Evolutionary conservation across 2,329 filamentous ascomycete genomes (phyloP), one percentile per base, ranked within the genome.

Genomic region (Calonectria henricotiae): DNA sequence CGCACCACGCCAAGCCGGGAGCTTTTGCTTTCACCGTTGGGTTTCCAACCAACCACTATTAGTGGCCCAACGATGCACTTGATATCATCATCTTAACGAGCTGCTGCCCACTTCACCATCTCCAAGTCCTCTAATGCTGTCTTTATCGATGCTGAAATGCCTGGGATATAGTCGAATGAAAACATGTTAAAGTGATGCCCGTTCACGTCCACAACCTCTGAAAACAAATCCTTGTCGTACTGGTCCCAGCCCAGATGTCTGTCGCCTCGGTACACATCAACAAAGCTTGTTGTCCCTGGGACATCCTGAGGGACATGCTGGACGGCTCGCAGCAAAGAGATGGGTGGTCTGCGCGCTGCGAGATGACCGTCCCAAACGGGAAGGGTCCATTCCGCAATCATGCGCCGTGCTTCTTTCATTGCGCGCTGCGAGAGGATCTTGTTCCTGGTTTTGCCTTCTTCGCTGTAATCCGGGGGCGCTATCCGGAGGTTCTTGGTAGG

Each of bases 121-220:
- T 79, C 78, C 60, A 79, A 51, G 25, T 30, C 27, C n/a, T 67
- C 30, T 35, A 79, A 43, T 3, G 68, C 71, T 11, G 69, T 32
- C 49, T 70, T 74, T 0, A 83, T 78, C 13, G 72, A 74, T 54
- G 61, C 66, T 20, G 81, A 78, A 17, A 78, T 81, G 7, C 68
- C 76, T 1, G 71, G 65, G 39, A 82, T 75, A 41, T 76, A 76
- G 8, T 77, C 68, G 46, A 74, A 76, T 1, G 76, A 76, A 73
- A 88, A 88, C 44, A 88, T 78, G 64, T 82, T 82, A 71, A 86
- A 90, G 72, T 90, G 88, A 67, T 89, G 83, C 0, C 88, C 87
- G 0, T 86, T 81, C 2, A 89, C 80, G 12, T 87, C 84, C n/a
- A 88, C 69, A 1, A 88, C 81, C 13, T 83, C 77, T 30, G 78